Evolutionary conservation across 2,329 filamentous ascomycete genomes (phyloP).

Genomic region (Phaeosphaeria sp.): DNA sequence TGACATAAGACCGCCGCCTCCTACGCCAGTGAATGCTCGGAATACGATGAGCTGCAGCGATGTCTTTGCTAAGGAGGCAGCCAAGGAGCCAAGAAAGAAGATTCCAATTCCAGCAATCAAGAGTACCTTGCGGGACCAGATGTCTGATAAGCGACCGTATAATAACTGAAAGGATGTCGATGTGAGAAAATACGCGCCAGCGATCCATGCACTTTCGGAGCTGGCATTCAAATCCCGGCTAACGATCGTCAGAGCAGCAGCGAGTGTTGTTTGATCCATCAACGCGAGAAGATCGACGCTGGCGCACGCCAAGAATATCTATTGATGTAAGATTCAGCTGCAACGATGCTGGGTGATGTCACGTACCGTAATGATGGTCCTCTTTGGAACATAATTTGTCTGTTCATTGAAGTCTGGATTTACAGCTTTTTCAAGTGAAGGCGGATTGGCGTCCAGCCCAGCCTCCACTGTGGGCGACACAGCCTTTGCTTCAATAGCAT

Average conservation of each 20-base stretch:
- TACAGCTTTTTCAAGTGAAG: background rate
- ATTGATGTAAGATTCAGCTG: slow-evolving; percentile 1
- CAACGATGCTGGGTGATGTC: background rate
- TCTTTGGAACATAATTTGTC: slow-evolving; percentile 29
- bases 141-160: slow-evolving; percentile 68
- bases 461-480: background rate
- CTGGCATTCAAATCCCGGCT: slow-evolving; percentile 44
- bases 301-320: slow-evolving; percentile 30
- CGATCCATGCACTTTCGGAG: slow-evolving; percentile 63
- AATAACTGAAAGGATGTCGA: slow-evolving; percentile 71
- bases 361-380: slow-evolving; percentile 25
- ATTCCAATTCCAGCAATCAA: slow-evolving; percentile 58
- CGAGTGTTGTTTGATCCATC: slow-evolving; percentile 32
- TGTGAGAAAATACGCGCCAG: slow-evolving; percentile 62
- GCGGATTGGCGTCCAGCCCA: background rate
- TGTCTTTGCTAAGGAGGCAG: slow-evolving; percentile 60
- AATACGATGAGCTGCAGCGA: slow-evolving; percentile 65
- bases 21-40: slow-evolving; percentile 66
- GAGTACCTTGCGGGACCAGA: slow-evolving; percentile 59
- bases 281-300: slow-evolving; percentile 28
- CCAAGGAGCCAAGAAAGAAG: slow-evolving; percentile 61
- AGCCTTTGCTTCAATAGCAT: background rate
- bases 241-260: slow-evolving; percentile 27
- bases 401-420: slow-evolving; percentile 25
- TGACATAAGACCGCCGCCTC: slow-evolving; percentile 64